phyloP scores from a whole-genome alignment of 805 yeast species.

The Komagataella pseudopastoris region DNA sequence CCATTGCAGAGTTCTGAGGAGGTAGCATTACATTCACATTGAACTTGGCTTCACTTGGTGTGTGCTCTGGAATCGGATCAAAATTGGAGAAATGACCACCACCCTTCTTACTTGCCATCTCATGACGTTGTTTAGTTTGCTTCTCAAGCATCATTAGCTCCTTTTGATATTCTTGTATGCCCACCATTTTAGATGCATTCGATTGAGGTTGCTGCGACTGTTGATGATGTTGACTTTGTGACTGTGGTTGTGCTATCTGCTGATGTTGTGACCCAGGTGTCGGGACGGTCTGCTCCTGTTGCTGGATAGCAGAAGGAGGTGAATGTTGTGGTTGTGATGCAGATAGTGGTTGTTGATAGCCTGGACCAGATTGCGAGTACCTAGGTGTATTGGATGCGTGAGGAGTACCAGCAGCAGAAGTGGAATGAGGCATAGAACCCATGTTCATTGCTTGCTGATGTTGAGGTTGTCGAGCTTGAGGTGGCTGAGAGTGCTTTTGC shows the following conservation, averaged over 20 bases:
- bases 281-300: slow-evolving; percentile 2
- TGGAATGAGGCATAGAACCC: neutral
- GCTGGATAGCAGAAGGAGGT: slow-evolving; percentile 5
- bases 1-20: slow-evolving; percentile 10
- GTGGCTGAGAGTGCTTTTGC: slow-evolving; percentile 6
- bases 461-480: slow-evolving; percentile 7
- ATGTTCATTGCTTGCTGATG: slow-evolving; percentile 3
- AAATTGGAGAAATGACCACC: neutral
- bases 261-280: slow-evolving; percentile 1
- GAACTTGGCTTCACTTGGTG: neutral
- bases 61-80: neutral
- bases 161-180: slow-evolving; percentile 72
- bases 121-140: slow-evolving; percentile 59
- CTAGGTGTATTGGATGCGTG: neutral
- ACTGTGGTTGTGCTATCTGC: slow-evolving; percentile 17
- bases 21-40: slow-evolving; percentile 10
- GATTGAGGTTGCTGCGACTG: neutral
- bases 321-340: slow-evolving; percentile 4
- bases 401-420: neutral
- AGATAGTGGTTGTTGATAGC: slow-evolving; percentile 3
- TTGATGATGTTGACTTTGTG: neutral
- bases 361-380: neutral
- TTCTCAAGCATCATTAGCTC: slow-evolving; percentile 64
- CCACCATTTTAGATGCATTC: slow-evolving; percentile 12
- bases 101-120: slow-evolving; percentile 26